Evolutionary conservation across 225 moss, liverwort and hornwort genomes (phyloP).

Genomic region (Marchantia polymorpha): DNA sequence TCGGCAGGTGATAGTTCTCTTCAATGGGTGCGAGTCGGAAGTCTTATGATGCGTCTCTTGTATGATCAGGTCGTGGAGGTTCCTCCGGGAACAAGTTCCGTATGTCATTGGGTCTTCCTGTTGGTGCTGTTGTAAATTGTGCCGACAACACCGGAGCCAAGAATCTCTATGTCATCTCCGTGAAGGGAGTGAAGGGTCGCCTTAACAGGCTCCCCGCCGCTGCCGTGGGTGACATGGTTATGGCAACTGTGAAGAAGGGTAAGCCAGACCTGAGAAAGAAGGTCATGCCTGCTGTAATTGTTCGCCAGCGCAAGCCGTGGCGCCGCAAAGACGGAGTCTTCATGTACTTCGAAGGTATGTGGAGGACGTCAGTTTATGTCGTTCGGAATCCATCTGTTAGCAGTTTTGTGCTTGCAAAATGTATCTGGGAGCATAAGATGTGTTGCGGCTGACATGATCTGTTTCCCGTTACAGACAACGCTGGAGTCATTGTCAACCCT

Average conservation of each 20-base stretch:
- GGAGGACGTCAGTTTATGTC: not conserved
- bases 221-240: conserved; percentile 87
- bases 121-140: conserved; percentile 85
- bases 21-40: not conserved
- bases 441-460: no score
- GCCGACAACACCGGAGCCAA: conserved; percentile 91
- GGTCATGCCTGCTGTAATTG: conserved; percentile 91
- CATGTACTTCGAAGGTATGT: conserved; percentile 87
- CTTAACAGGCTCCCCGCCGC: conserved; percentile 83
- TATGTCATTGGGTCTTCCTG: conserved; percentile 84
- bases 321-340: conserved; percentile 91
- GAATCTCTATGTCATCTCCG: conserved; percentile 88
- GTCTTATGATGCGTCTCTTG: not conserved
- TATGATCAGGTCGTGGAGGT: conserved; percentile 68
- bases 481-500: conserved; percentile 86
- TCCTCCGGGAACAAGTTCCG: conserved; percentile 91
- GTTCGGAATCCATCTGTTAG: not conserved
- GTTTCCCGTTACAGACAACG: conserved; percentile 56
- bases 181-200: conserved; percentile 90
- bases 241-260: conserved; percentile 93
- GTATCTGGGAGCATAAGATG: no score
- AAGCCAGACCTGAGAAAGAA: conserved; percentile 80
- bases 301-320: conserved; percentile 86
- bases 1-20: no score
- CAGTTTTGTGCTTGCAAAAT: no score